These are phyloP conservation scores for Tilletiaria anomala DNA, from an alignment of 1,284 basidiomycete genomes.

Conservation along the genomic window DNA sequence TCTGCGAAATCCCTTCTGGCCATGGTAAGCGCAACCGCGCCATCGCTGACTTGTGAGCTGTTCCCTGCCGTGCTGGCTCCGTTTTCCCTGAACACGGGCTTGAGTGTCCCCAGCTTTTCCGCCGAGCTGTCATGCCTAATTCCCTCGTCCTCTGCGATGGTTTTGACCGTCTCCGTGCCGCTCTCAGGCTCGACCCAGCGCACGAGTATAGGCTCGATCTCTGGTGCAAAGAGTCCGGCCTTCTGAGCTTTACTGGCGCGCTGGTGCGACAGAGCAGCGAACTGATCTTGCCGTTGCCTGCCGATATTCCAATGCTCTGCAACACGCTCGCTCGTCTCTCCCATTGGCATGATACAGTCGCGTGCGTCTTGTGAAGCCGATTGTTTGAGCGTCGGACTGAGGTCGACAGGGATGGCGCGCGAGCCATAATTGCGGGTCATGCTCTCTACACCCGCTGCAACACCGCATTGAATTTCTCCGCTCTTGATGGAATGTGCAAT, in stretches of 20 bases:
- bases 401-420: constrained; percentile 33
- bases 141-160: constrained; percentile 1
- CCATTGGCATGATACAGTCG: constrained; percentile 39
- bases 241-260: constrained; percentile 24
- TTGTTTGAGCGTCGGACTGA: constrained; percentile 33
- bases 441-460: constrained; percentile 33
- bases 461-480: constrained; percentile 28
- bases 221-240: constrained; percentile 20
- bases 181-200: constrained; percentile 15
- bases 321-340: constrained; percentile 30
- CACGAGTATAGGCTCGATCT: constrained; percentile 32
- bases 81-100: constrained; percentile 27
- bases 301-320: constrained; percentile 26
- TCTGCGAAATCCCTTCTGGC: constrained; percentile 28
- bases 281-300: constrained; percentile 24
- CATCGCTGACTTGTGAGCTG: constrained; percentile 33
- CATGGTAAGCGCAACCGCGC: constrained; percentile 31
- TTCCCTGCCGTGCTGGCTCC: constrained; percentile 32
- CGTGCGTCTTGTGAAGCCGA: constrained; percentile 23
- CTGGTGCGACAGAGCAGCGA: constrained; percentile 24
- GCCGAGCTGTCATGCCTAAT: constrained; percentile 7
- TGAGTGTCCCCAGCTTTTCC: constrained; percentile 21
- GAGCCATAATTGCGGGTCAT: constrained; percentile 38
- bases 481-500: constrained; percentile 38
- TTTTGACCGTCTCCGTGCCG: background rate